These are phyloP conservation scores for Boletales sp. DNA, from an alignment of 768 basidiomycete species.

Conservation along the genomic window DNA sequence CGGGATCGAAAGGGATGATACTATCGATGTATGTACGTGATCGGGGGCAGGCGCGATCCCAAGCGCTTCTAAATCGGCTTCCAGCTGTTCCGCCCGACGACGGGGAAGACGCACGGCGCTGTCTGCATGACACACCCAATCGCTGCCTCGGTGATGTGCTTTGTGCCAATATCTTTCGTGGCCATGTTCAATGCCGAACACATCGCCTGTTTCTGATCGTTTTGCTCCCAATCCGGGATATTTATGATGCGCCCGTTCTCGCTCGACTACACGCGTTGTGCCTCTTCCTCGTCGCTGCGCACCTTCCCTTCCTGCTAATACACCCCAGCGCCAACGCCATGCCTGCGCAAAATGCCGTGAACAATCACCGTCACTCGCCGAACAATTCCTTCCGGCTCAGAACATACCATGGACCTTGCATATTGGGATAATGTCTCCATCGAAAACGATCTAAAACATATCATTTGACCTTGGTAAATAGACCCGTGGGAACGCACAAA, in stretches of 20 bases:
- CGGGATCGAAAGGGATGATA: conserved; percentile 33
- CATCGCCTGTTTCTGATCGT: conserved; percentile 29
- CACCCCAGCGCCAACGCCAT: conserved; percentile 34
- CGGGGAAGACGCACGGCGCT: conserved; percentile 42
- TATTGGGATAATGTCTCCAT: conserved; percentile 34
- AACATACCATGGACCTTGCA: conserved; percentile 31
- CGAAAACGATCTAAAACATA: conserved; percentile 42
- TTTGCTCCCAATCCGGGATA: conserved; percentile 31
- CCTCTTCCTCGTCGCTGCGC: conserved; percentile 29
- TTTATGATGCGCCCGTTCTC: conserved; percentile 38
- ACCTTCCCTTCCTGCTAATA: conserved; percentile 27
- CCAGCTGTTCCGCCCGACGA: conserved; percentile 41
- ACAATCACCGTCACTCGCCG: not conserved
- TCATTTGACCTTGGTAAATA: conserved; percentile 49
- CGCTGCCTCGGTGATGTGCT: conserved; percentile 36
- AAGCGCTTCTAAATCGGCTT: conserved; percentile 42
- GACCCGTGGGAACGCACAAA: no score
- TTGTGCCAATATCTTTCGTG: conserved; percentile 37
- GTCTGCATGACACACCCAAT: conserved; percentile 46
- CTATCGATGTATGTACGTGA: conserved; percentile 39
- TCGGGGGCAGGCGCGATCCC: conserved; percentile 36
- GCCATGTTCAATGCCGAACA: conserved; percentile 36
- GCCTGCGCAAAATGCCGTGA: conserved; percentile 14
- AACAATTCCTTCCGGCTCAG: not conserved
- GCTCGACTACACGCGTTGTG: conserved; percentile 19